These are phyloP conservation scores for Grosmannia huntii DNA, from an alignment of 2,329 filamentous ascomycete species.

Conservation along the genomic window DNA sequence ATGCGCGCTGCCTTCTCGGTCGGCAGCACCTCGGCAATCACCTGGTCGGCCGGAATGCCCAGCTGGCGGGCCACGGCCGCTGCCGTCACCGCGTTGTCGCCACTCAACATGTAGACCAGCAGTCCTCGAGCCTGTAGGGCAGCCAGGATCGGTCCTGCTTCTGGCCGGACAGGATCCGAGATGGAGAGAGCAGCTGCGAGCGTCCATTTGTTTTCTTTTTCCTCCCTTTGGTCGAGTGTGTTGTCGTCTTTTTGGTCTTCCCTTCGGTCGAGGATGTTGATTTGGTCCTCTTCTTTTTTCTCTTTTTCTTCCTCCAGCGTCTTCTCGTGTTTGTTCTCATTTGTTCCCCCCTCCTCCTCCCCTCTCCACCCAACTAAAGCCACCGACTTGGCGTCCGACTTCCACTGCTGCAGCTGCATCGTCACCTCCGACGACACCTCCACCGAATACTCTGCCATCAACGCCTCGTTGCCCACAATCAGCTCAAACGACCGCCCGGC, in stretches of 20 bases:
- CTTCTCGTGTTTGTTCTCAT: too few relatives aligned
- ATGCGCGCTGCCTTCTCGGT: slow-evolving; percentile 69
- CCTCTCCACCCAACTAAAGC: slow-evolving; percentile 30
- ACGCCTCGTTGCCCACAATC: slow-evolving; percentile 58
- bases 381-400: slow-evolving; percentile 49
- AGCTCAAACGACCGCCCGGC: slow-evolving; percentile 29
- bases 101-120: slow-evolving; percentile 83
- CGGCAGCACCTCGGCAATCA: slow-evolving; percentile 79
- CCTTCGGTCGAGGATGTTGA: too few relatives aligned
- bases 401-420: slow-evolving; percentile 40
- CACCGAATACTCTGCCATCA: slow-evolving; percentile 43
- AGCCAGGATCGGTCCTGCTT: slow-evolving; percentile 52
- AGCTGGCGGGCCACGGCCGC: slow-evolving; percentile 62
- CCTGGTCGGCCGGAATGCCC: slow-evolving; percentile 59
- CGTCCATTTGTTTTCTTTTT: slow-evolving; percentile 21
- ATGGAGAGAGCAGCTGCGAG: slow-evolving; percentile 60
- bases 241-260: too few relatives aligned
- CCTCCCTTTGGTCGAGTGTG: too few relatives aligned
- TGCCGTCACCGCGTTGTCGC: slow-evolving; percentile 80
- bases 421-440: slow-evolving; percentile 22
- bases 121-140: slow-evolving; percentile 53
- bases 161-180: slow-evolving; percentile 67
- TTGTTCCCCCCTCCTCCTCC: not conserved
- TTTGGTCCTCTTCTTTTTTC: too few relatives aligned
- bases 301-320: too few relatives aligned